phyloP scores from a whole-genome alignment of 1,139 yeast genomes.

The Geotrichum fermentans region DNA sequence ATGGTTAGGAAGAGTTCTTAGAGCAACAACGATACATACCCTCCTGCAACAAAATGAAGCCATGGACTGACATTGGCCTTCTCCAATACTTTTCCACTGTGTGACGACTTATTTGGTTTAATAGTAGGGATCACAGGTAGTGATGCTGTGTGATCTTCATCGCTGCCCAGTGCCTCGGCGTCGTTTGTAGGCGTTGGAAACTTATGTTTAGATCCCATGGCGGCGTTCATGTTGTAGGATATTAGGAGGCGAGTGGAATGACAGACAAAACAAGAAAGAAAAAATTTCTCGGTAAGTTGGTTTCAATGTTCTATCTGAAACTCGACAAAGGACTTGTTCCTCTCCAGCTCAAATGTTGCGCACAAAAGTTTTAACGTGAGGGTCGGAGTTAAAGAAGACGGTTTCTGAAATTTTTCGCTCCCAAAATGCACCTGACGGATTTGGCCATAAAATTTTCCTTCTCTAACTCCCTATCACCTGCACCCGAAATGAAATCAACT shows the following conservation, averaged over 20 bases:
- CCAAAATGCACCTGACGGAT: too few species aligned
- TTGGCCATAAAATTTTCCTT: too few species aligned
- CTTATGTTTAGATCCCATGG: neutral
- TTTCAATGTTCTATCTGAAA: too few species aligned
- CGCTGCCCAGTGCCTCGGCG: constrained; percentile 14
- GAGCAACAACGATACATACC: constrained; percentile 33
- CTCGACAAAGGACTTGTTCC: too few species aligned
- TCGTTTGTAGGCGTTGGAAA: neutral
- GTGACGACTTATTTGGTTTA: constrained; percentile 9
- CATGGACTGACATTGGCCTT: constrained; percentile 58
- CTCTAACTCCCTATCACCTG: too few species aligned
- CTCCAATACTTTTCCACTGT: constrained; percentile 15
- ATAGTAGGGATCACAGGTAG: constrained; percentile 17
- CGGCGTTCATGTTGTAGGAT: constrained; percentile 6
- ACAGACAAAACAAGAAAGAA: neutral
- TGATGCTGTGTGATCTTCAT: constrained; percentile 16
- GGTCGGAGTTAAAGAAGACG: too few species aligned
- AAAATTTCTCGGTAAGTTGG: neutral
- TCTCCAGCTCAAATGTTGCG: too few species aligned
- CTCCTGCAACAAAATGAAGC: constrained; percentile 99
- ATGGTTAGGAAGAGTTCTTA: neutral
- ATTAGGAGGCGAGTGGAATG: neutral
- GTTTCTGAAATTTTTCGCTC: too few species aligned
- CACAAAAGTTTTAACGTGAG: too few species aligned
- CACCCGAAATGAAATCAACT: too few species aligned